phyloP scores from a whole-genome alignment of 2,329 filamentous ascomycete species.

The Ilyonectria robusta region DNA sequence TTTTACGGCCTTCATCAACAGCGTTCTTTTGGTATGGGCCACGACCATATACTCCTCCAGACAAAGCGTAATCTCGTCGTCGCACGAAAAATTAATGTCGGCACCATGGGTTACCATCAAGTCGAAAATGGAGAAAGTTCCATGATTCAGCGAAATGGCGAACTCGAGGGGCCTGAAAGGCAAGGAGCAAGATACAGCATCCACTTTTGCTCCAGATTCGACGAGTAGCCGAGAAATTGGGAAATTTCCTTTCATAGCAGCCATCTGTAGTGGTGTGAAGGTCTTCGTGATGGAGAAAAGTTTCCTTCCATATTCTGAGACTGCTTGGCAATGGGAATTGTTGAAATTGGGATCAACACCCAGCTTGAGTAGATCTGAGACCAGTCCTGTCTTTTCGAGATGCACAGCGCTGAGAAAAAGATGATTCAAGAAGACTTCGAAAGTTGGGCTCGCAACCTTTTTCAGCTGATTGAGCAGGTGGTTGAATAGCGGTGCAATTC shows the following conservation, averaged over 20 bases:
- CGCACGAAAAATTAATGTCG: background rate
- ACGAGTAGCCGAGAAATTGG: background rate
- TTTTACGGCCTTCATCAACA: slow-evolving; percentile 14
- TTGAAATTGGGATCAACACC: no score
- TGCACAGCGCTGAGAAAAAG: background rate
- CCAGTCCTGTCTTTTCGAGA: no score
- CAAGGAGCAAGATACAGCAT: background rate
- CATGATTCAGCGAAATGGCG: background rate
- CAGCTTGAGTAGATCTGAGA: no score
- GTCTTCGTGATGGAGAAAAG: background rate
- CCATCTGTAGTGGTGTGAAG: slow-evolving; percentile 7
- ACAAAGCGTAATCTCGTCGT: background rate
- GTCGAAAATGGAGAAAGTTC: background rate
- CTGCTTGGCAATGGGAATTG: no score
- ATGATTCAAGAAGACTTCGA: background rate
- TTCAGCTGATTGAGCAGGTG: background rate
- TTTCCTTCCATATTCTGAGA: no score
- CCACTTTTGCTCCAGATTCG: background rate
- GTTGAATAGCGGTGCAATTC: background rate
- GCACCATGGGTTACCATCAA: background rate
- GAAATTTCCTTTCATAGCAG: background rate
- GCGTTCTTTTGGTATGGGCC: background rate
- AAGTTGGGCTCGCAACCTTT: background rate
- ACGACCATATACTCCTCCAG: no score
- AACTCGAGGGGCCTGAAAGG: slow-evolving; percentile 14